Base-by-base conservation (phyloP, 441 rosid species). In the Kokia cookei region DNA sequence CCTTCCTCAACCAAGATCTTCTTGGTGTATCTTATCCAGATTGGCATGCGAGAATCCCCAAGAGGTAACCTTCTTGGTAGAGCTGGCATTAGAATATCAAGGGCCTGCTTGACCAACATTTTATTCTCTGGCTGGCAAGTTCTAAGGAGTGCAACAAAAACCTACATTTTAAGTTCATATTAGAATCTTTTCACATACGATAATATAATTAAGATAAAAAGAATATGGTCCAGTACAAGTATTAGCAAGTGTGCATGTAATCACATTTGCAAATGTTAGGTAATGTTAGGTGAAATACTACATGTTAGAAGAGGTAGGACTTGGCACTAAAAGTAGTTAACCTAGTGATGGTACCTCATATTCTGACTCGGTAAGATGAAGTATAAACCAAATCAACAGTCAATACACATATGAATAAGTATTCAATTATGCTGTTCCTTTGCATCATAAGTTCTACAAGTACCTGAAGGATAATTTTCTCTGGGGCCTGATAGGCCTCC, bases 401-500 rank as follows among this genome's bases (percentile, higher is more conserved):
- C 72, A 68, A 68, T 10, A 12, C 55, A 65, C 4, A 4, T 51
- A 15, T 14, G 45, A 29, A 45, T 26, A 27, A 51, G 37, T 15
- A 68, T 50, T 15, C 60, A 50, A 29, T 54, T 19, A 54, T 54
- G 59, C 27, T 54, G 59, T 27, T 54, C 27, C 9, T 8, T 54
- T 54, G 59, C 59, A 54, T 19, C 59, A 10, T 54, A 54, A 54
- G 59, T 54, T 54, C 59, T 54, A 54, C 53, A 53, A 24, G 22
- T 86, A 97, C 99, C 99, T 97, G 99, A 74, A 97, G 97, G 76
- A 97, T 94, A 62, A 97, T 97, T 81, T 97, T 97, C 81, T 97
- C 99, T 9, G 99, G 99, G 76, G 98, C 98, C 86, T 97, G 98
- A 84, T 94, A 97, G 65, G 99, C 98, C 88, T 97, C 98, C 86